These are phyloP conservation scores for Pulveroboletus sp. DNA, from an alignment of 768 basidiomycete species.

Conservation along the genomic window DNA sequence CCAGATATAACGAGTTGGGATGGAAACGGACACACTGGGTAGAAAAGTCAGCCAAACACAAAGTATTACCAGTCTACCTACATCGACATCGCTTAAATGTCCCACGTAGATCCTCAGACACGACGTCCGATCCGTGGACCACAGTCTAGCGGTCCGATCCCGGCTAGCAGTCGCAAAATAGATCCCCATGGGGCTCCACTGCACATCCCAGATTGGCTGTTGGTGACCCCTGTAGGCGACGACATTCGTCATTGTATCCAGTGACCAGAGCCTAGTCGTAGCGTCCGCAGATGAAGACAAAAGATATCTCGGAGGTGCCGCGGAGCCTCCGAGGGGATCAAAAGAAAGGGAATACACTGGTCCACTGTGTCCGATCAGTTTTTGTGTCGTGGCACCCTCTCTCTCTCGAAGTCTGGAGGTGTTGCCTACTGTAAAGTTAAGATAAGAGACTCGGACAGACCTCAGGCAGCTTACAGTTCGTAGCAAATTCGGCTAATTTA, in stretches of 20 bases:
- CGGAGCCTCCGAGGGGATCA: slow-evolving; percentile 86
- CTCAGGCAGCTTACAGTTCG: slow-evolving; percentile 53
- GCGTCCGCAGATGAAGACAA: slow-evolving; percentile 91
- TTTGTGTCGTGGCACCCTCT: slow-evolving; percentile 78
- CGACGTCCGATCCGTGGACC: slow-evolving; percentile 89
- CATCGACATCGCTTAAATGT: slow-evolving; percentile 95
- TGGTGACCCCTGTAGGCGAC: slow-evolving; percentile 95
- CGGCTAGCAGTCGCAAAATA: slow-evolving; percentile 96
- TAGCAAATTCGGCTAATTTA: slow-evolving; percentile 58
- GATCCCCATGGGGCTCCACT: slow-evolving; percentile 98
- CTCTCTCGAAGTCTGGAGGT: slow-evolving; percentile 67
- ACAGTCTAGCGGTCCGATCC: slow-evolving; percentile 90
- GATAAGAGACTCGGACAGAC: neutral
- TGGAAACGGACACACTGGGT: slow-evolving; percentile 89
- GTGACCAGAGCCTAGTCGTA: slow-evolving; percentile 87
- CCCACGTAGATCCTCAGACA: slow-evolving; percentile 92
- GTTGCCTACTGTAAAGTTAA: slow-evolving; percentile 37
- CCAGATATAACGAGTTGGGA: slow-evolving; percentile 95
- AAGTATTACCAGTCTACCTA: slow-evolving; percentile 40
- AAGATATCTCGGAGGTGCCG: slow-evolving; percentile 78
- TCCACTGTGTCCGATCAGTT: slow-evolving; percentile 94
- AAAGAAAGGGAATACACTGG: slow-evolving; percentile 94
- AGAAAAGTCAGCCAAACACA: slow-evolving; percentile 1
- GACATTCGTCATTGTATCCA: slow-evolving; percentile 90
- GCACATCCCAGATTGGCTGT: slow-evolving; percentile 97